Evolutionary conservation across 176 grass and related monocot genomes (phyloP).

Genomic region (Alopecurus myosuroides): DNA sequence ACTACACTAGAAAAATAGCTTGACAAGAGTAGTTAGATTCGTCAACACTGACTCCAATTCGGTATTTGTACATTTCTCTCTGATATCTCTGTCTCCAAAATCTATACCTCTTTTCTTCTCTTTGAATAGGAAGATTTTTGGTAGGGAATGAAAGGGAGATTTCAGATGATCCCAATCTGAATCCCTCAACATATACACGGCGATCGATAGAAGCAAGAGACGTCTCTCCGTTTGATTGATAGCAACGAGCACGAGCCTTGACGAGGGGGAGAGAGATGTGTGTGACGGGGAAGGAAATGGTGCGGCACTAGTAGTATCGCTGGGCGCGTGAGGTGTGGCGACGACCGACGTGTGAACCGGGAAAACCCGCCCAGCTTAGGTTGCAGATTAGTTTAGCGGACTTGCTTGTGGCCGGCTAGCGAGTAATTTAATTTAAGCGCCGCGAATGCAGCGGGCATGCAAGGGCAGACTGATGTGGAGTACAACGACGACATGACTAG

Average conservation of each 20-base stretch:
- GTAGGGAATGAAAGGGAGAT: background rate
- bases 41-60: background rate
- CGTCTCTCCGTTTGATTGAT: background rate
- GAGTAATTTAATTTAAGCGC: background rate
- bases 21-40: background rate
- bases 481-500: background rate
- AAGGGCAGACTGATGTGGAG: background rate
- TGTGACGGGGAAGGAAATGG: background rate
- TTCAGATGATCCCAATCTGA: background rate
- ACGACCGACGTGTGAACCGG: background rate
- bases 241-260: background rate
- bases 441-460: background rate
- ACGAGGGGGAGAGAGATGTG: background rate
- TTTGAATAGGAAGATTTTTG: background rate
- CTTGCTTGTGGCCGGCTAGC: background rate
- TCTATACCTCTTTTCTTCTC: background rate
- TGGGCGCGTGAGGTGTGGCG: background rate
- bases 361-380: background rate
- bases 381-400: background rate
- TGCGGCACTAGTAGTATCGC: background rate
- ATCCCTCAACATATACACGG: background rate
- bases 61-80: background rate
- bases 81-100: background rate
- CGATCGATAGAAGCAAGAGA: background rate
- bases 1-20: background rate